Base-by-base conservation (phyloP, 805 yeast species). In the Lipomyces orientalis region DNA sequence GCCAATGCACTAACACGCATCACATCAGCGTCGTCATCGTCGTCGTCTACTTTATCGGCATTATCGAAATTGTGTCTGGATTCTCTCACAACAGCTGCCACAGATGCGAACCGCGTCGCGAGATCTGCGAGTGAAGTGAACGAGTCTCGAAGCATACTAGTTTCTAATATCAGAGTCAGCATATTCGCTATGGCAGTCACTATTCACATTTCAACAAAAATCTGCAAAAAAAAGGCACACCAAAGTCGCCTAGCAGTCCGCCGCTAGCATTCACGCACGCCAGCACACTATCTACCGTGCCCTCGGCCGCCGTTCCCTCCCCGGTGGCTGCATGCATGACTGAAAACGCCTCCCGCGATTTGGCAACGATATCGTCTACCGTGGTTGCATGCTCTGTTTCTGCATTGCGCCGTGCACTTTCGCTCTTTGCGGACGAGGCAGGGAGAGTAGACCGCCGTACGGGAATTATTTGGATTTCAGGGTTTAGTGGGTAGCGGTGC, bases 1-100 rank as follows among this genome's bases (percentile, higher is more conserved):
- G 39, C 64, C 12, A 55, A 22, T 22, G 56, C 58, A 25, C 37
- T 19, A 55, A 33, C 46, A 4, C 55, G 61, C 49, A 43, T 43
- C 22, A 43, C 49, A 43, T 43, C 49, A 2, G 49, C 10, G 16
- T 43, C 49, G 2, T 52, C 55, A n/a, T 25, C 31, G 55, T 52
- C 55, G 34, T 25, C 31, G 55, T 52, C 55, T 6, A 25, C n/a
- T n/a, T 22, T 31, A 9, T 43, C 22, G 22, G 1, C 49, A 4
- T 43, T 3, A 19, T 43, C n/a, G 31, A 25, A 29, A 39, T 16
- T 12, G n/a, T 29, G 31, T 25, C 33, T 33, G n/a, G 33, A 22
- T 52, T 52, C 55, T 14, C n/a, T 10, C 29, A 29, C 34, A 16
- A 14, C 33, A 19, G 58, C 37, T 10, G 25, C 22, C n/a, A 33